Conservation (phyloP, 805 yeast species). For the Saturnispora silvae region DNA sequence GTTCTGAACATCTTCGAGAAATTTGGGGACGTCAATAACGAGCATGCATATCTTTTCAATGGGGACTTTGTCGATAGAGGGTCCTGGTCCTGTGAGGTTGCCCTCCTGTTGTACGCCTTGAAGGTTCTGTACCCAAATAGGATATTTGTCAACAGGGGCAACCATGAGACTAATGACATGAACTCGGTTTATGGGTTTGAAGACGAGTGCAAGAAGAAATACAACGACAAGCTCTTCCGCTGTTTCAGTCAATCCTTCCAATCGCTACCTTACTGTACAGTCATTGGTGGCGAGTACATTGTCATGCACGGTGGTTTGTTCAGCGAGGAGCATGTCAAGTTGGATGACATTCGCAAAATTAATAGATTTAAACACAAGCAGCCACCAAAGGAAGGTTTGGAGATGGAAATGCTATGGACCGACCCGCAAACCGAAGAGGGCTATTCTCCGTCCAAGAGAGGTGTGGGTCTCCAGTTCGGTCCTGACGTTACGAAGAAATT, state of each 20-base stretch:
- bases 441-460: constrained; percentile 82
- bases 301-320: constrained; percentile 96
- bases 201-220: constrained; percentile 90
- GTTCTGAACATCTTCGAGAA: constrained; percentile 65
- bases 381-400: constrained; percentile 85
- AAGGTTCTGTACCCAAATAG: constrained; percentile 66
- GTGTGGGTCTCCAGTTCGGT: constrained; percentile 93
- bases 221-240: constrained; percentile 66
- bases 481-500: constrained; percentile 84
- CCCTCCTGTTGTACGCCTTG: constrained; percentile 63
- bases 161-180: constrained; percentile 96
- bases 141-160: constrained; percentile 80
- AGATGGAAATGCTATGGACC: constrained; percentile 96
- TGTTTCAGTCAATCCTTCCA: constrained; percentile 83
- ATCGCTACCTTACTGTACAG: constrained; percentile 74
- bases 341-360: constrained; percentile 64
- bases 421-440: constrained; percentile 82
- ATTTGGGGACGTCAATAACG: constrained; percentile 59
- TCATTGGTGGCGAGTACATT: constrained; percentile 67
- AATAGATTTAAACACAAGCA: constrained; percentile 59
- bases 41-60: constrained; percentile 76
- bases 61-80: constrained; percentile 99
- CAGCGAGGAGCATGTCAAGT: constrained; percentile 58
- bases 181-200: constrained; percentile 93
- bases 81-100: constrained; percentile 96